phyloP scores from a whole-genome alignment of 1,284 basidiomycete genomes.

The Takashimella tepidaria region DNA sequence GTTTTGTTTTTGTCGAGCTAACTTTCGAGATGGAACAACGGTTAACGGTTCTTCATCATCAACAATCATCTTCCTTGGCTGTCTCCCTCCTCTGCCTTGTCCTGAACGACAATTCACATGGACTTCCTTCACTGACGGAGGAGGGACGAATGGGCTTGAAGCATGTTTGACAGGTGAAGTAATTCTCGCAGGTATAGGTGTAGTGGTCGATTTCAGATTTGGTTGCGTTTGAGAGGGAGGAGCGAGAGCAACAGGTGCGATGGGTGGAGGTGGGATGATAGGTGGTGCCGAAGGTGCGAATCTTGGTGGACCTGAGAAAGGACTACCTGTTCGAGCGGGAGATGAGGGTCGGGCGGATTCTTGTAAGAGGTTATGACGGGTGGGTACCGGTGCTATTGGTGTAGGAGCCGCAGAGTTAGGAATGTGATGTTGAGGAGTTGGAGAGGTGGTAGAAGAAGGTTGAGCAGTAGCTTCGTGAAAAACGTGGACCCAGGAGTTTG shows the following conservation, averaged over 20 bases:
- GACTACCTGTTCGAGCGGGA: constrained; percentile 14
- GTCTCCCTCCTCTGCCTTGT: constrained; percentile 10
- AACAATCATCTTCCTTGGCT: constrained; percentile 24
- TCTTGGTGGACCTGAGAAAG: constrained; percentile 40
- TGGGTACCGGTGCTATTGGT: constrained; percentile 13
- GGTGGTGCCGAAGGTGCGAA: constrained; percentile 24
- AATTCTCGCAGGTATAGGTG: constrained; percentile 1
- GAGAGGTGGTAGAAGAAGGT: constrained; percentile 1
- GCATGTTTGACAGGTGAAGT: neutral
- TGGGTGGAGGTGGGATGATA: constrained; percentile 1
- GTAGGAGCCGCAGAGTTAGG: constrained; percentile 5
- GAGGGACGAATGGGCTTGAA: constrained; percentile 28
- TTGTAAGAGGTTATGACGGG: constrained; percentile 12
- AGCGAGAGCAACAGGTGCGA: neutral
- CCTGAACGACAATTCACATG: constrained; percentile 5
- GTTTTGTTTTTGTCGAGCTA: neutral
- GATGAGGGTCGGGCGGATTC: constrained; percentile 6
- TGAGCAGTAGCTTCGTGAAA: constrained; percentile 1
- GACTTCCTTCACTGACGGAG: constrained; percentile 6
- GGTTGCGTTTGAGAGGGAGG: constrained; percentile 3
- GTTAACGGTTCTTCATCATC: constrained; percentile 22
- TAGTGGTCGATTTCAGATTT: no score
- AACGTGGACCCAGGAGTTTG: constrained; percentile 9
- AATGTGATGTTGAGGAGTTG: neutral
- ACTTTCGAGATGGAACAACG: neutral